phyloP scores from a whole-genome alignment of 2,329 filamentous ascomycete species.

The Aspergillus thermomutatus region DNA sequence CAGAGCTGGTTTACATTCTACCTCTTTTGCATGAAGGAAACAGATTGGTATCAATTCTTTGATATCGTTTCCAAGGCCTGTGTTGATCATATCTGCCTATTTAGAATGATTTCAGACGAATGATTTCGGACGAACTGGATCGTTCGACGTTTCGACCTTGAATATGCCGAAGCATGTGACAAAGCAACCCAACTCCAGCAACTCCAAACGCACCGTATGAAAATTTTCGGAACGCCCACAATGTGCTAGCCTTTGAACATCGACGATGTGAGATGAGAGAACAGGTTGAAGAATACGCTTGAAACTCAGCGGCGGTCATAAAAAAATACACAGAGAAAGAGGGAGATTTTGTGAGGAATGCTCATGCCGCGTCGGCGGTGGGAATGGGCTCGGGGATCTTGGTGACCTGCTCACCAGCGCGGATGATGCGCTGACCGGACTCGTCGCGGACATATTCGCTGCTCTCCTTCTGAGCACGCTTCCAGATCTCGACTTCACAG shows the following conservation, averaged over 20 bases:
- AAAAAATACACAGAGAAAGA: constrained; percentile 8
- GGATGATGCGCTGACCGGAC: constrained; percentile 75
- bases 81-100: neutral
- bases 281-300: neutral
- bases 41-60: neutral
- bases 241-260: constrained; percentile 21
- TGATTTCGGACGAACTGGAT: too few relatives aligned
- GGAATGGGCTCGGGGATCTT: constrained; percentile 75
- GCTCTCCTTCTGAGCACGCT: constrained; percentile 77
- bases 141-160: neutral
- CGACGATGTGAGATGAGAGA: constrained; percentile 5
- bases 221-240: constrained; percentile 18
- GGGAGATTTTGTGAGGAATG: constrained; percentile 4
- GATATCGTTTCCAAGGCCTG: neutral
- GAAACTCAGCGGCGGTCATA: neutral
- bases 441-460: constrained; percentile 76
- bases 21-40: neutral
- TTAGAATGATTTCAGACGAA: neutral
- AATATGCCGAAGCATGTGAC: neutral
- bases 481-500: constrained; percentile 91
- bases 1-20: neutral
- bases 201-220: constrained; percentile 8
- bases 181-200: constrained; percentile 10
- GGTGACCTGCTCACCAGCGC: constrained; percentile 81
- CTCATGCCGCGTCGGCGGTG: constrained; percentile 73